Evolutionary conservation across 2,329 filamentous ascomycete genomes (phyloP), one percentile per base, ranked within the genome.

Genomic region (Stagonosporopsis rhizophila): DNA sequence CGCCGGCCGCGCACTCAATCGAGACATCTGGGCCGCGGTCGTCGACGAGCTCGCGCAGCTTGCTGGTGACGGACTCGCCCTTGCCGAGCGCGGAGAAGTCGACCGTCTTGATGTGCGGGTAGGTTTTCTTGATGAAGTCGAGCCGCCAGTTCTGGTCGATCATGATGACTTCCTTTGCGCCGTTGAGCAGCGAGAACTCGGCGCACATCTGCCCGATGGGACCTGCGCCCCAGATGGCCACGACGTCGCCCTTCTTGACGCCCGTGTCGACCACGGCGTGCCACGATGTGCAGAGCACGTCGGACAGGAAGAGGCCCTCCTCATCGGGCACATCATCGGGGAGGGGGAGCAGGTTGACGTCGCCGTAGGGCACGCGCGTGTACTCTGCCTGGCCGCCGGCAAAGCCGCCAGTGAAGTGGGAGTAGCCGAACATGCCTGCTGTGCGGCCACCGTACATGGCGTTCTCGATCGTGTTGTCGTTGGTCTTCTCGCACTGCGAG

Each of bases 371-470:
- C 7, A 96, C 91, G 7, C 92, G 85, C 0, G 93, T 88, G 68
- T 92, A 96, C 77, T 96, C 92, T 4, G 91, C 89, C 75, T 96
- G 92, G 0, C 92, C 92, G 44, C 92, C 91, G 0, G 91, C 91
- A 70, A 94, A 96, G 0, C 92, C 92, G 6, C 91, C 92, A 0
- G 90, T 92, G 70, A 96, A 91, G 69, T 92, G 82, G 12, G 75
- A 79, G 72, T 85, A 85, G 2, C 82, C 82, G 57, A 85, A 84
- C 76, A 82, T 80, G 69, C 85, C 92, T 0, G 90, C 84, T 4
- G 91, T 93, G 46, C 87, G 83, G 2, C 87, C 86, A 12, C 92
- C 92, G 70, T 95, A 96, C 87, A 96, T 88, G 49, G 83, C 85
- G 62, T 89, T 88, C 61, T 84, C 83, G 40, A 86, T 83, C 0